Percentiles rank a stretch among this genome's conserved stretches.
Evolutionary conservation across 352 stramenopile species (phyloP).

Genomic region (Pythium pyrilobum): DNA sequence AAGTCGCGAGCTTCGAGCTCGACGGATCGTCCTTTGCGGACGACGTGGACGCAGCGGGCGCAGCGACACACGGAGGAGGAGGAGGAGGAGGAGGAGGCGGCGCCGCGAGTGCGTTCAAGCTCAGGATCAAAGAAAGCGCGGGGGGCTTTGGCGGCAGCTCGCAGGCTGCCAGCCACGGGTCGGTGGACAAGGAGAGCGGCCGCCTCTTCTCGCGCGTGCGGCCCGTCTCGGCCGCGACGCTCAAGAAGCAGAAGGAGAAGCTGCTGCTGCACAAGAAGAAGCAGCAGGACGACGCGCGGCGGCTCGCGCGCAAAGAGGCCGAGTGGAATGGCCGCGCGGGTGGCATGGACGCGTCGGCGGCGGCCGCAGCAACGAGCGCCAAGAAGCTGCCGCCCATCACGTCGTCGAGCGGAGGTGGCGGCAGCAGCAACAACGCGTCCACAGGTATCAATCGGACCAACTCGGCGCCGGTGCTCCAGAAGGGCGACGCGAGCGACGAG

Average conservation of each 20-base stretch:
- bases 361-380: conserved; percentile 1
- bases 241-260: conserved; percentile 77
- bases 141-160: neutral
- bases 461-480: conserved; percentile 62
- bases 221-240: conserved; percentile 47
- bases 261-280: conserved; percentile 50
- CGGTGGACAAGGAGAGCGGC: conserved; percentile 49
- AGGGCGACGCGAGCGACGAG: conserved; percentile 26
- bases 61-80: no score
- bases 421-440: neutral
- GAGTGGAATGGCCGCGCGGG: conserved; percentile 74
- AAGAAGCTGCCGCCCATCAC: conserved; percentile 72
- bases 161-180: neutral
- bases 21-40: conserved; percentile 4
- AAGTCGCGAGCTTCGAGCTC: conserved; percentile 26
- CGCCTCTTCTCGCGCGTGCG: conserved; percentile 53
- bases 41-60: conserved; percentile 6
- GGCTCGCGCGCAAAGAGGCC: conserved; percentile 57
- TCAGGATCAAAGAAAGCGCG: conserved; percentile 46
- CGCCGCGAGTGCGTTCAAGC: conserved; percentile 40
- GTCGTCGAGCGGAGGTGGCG: conserved; percentile 1
- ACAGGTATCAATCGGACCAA: conserved; percentile 39
- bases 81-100: conserved; percentile 13
- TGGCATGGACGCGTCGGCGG: conserved; percentile 49
- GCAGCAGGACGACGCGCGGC: conserved; percentile 53